Base-by-base conservation (phyloP, 495 filamentous ascomycete genomes). In the Penicillium pulvis region DNA sequence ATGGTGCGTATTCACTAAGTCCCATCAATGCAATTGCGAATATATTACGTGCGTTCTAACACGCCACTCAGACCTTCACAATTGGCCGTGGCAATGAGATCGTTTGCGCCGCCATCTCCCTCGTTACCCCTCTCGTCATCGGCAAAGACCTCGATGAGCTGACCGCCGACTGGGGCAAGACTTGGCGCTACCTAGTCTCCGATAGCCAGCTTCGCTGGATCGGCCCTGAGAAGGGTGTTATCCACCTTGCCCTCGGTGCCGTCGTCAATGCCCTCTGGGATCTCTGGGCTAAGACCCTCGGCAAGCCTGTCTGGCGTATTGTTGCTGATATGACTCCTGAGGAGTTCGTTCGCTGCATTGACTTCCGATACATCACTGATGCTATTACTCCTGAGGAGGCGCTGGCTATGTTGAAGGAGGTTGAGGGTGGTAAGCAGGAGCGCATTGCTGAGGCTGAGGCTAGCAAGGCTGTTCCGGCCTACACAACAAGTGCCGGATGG, bases 241-340 rank as follows among this genome's bases (percentile, higher is more conserved):
- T 93, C 60, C 93, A 97, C 73, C 85, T 97, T 0, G 93, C 93
- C 3, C 86, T 95, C 0, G 92, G 90, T 28, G 90, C 92, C 35
- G 88, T 96, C 23, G 88, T 97, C 54, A 97, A 97, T 70, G 93
- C 92, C 1, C 75, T 96, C 59, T 97, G 93, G 93, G 93, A 97
- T 75, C 85, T 97, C 16, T 96, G 93, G 92, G 91, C 91, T 42
- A 96, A 96, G 72, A 80, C 81, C 11, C 83, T 92, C 16, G 78
- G 82, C 36, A 96, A 96, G 74, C 93, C 93, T 11, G 89, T 97
- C 3, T 97, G 93, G 93, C 81, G 86, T 24, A 87, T 97, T 59
- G 87, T 97, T 8, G 88, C 88, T 0, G 92, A 96, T 48, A 95
- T 97, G 89, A 86, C 81, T 4, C 90, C 91, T 5, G 88, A 94